Evolutionary conservation across 108 stramenopile genomes (phyloP).

Genomic region (Nitzschia sp.): DNA sequence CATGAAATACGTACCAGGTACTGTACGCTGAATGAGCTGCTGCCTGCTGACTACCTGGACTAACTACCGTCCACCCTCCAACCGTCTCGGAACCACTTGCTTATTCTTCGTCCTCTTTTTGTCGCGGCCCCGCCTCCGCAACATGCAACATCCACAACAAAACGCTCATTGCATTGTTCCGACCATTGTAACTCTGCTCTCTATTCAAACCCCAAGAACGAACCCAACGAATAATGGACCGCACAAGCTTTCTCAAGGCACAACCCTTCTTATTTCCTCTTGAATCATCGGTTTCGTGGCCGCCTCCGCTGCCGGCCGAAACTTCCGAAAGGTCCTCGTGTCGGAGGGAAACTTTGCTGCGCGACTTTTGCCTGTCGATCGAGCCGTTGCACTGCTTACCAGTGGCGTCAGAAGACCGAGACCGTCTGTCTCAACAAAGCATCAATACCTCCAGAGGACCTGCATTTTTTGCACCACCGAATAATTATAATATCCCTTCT

Average conservation of each 20-base stretch:
- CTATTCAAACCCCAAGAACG: neutral
- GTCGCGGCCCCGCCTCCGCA: neutral
- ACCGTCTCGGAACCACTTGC: no score
- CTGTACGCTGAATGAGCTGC: no score
- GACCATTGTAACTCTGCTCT: neutral
- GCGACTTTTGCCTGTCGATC: neutral
- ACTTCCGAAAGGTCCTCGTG: neutral
- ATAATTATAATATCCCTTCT: neutral
- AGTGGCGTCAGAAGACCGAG: neutral
- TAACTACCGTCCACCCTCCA: no score
- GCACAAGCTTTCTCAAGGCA: slow-evolving; percentile 18
- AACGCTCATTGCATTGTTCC: neutral
- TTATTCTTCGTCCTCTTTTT: neutral
- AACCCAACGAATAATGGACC: no score
- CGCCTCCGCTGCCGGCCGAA: slow-evolving; percentile 12
- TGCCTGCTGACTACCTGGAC: no score
- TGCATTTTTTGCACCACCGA: neutral
- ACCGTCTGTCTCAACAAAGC: slow-evolving; percentile 8
- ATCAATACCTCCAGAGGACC: neutral
- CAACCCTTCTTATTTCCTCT: slow-evolving; percentile 25
- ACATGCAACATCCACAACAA: neutral
- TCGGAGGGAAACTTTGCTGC: slow-evolving; percentile 19
- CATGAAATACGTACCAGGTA: no score
- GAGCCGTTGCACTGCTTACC: slow-evolving; percentile 7
- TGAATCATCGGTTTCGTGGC: slow-evolving; percentile 1